Percentiles rank a stretch among this genome's conserved stretches.
phyloP scores from a whole-genome alignment of 2,329 filamentous ascomycete genomes.

The Trichoderma lentiforme region DNA sequence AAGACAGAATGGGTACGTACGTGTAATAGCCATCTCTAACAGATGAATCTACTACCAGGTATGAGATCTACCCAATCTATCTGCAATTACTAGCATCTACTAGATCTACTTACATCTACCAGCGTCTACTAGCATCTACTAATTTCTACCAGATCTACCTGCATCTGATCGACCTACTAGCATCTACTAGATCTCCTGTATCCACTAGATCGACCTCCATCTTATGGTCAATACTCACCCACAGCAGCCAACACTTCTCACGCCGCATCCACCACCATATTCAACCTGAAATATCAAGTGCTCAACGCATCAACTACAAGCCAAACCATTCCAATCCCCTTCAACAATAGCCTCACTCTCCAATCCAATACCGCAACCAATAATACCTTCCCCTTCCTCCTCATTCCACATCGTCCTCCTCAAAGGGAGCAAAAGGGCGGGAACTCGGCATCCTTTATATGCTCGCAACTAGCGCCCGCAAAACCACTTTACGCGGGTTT shows the following conservation, averaged over 20 bases:
- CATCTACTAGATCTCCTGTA: neutral
- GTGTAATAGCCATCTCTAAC: neutral
- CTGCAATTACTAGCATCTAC: neutral
- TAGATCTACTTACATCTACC: too few relatives aligned
- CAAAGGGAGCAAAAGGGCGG: neutral
- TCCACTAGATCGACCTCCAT: neutral
- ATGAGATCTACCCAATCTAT: neutral
- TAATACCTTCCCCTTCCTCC: conserved; percentile 7
- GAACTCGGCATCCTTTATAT: neutral
- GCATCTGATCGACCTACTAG: neutral
- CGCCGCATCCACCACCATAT: neutral
- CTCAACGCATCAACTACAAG: neutral
- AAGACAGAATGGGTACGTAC: neutral
- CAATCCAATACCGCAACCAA: conserved; percentile 5
- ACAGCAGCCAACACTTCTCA: neutral
- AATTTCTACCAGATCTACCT: neutral
- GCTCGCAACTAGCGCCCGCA: neutral
- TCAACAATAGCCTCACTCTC: neutral
- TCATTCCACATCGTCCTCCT: neutral
- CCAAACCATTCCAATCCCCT: neutral
- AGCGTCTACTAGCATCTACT: neutral
- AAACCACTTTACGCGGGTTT: conserved; percentile 11
- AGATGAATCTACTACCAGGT: neutral
- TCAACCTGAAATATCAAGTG: neutral
- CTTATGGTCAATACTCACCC: neutral